A percentile compares a stretch with the other conserved stretches of the same genome.
Conservation (phyloP, 805 yeast genomes). For the Candida koratica region DNA sequence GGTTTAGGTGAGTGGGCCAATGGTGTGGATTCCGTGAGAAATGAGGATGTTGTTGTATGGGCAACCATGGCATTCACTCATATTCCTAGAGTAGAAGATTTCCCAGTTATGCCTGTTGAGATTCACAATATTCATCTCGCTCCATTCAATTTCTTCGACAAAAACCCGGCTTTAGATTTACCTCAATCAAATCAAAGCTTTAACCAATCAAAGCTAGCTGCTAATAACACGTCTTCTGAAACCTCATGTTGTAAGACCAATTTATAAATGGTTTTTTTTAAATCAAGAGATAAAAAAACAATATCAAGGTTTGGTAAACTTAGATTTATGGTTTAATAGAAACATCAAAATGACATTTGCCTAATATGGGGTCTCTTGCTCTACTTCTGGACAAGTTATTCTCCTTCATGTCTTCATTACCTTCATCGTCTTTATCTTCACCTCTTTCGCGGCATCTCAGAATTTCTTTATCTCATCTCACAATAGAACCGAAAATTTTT, state of each 20-base stretch:
- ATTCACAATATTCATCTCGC: conserved; percentile 59
- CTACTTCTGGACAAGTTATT: too few species aligned
- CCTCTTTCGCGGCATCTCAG: too few species aligned
- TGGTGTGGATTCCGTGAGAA: conserved; percentile 63
- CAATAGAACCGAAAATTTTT: too few species aligned
- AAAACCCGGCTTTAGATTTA: conserved; percentile 73
- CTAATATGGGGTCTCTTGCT: too few species aligned
- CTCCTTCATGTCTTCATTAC: too few species aligned
- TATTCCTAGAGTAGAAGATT: conserved; percentile 78
- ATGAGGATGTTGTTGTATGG: conserved; percentile 76
- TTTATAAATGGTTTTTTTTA: conserved; percentile 23
- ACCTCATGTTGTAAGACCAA: conserved; percentile 36
- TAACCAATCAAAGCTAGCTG: conserved; percentile 55
- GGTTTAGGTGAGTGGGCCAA: conserved; percentile 72
- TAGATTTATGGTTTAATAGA: too few species aligned
- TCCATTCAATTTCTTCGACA: conserved; percentile 73
- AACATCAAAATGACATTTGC: too few species aligned
- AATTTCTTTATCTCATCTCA: too few species aligned
- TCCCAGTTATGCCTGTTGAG: conserved; percentile 89
- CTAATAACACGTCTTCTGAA: conserved; percentile 17
- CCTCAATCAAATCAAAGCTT: conserved; percentile 66
- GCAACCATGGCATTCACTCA: conserved; percentile 79
- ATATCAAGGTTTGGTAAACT: too few species aligned
- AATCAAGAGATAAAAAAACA: too few species aligned
- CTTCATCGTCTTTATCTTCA: too few species aligned